Evolutionary conservation across 164 flowering plant species (phyloP).

Genomic region (Chimonanthus salicifolius): DNA sequence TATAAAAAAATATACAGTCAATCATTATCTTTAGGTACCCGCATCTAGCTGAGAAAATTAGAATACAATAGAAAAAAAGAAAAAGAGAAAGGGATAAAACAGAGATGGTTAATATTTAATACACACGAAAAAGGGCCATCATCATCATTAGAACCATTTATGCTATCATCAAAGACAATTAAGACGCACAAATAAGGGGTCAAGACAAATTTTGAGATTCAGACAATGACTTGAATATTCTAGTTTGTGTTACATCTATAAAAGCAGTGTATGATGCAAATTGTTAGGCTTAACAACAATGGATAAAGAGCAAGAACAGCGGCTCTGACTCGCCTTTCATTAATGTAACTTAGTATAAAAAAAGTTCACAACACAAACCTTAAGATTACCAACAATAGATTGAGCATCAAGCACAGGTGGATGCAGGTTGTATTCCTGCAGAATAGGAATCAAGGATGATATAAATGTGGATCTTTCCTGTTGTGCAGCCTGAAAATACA

Average conservation of each 20-base stretch:
- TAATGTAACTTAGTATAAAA: neutral
- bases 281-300: neutral
- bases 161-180: too few relatives aligned
- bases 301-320: neutral
- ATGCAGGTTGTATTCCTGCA: slow-evolving; percentile 77
- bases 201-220: neutral
- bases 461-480: slow-evolving; percentile 84
- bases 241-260: neutral
- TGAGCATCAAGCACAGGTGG: slow-evolving; percentile 91
- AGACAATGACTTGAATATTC: neutral
- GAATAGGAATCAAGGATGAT: slow-evolving; percentile 79
- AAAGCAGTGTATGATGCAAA: neutral
- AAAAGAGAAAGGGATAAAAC: too few relatives aligned
- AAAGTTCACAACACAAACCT: slow-evolving; percentile 43
- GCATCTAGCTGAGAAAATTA: too few relatives aligned
- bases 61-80: too few relatives aligned
- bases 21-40: too few relatives aligned
- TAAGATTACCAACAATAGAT: slow-evolving; percentile 83
- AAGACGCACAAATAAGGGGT: too few relatives aligned
- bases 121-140: too few relatives aligned
- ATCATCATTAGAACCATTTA: too few relatives aligned
- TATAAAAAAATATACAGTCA: too few relatives aligned
- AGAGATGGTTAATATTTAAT: too few relatives aligned
- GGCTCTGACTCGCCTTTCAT: neutral
- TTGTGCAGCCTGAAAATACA: slow-evolving; percentile 71